Conservation (phyloP, 2,329 filamentous ascomycete genomes). For the Alternaria triticimaculans region DNA sequence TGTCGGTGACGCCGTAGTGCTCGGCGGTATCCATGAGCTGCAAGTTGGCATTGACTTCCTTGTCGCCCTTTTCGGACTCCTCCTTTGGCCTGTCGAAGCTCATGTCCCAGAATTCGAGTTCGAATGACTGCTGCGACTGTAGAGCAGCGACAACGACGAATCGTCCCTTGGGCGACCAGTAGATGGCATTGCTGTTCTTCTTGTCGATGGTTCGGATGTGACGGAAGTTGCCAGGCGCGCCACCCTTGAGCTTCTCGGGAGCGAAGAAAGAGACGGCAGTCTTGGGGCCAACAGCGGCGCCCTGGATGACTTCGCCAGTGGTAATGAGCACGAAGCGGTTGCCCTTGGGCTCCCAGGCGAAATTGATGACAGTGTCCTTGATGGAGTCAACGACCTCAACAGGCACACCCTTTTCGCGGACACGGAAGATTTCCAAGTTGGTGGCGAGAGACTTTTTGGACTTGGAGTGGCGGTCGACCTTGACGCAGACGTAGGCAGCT, state of each 20-base stretch:
- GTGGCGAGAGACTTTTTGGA: constrained; percentile 98
- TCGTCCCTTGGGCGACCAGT: constrained; percentile 95
- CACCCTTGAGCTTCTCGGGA: constrained; percentile 89
- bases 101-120: constrained; percentile 96
- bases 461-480: constrained; percentile 98
- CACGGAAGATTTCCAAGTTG: constrained; percentile 96
- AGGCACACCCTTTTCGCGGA: constrained; percentile 96
- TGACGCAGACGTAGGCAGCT: constrained; percentile 91
- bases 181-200: constrained; percentile 99
- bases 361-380: constrained; percentile 99
- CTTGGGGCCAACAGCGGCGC: constrained; percentile 86
- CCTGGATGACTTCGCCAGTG: constrained; percentile 79
- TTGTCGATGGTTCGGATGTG: constrained; percentile 94
- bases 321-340: constrained; percentile 98
- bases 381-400: constrained; percentile 97
- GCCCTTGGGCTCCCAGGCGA: constrained; percentile 98
- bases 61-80: constrained; percentile 90
- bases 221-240: constrained; percentile 89
- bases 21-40: constrained; percentile 93
- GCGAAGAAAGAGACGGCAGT: constrained; percentile 96
- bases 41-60: constrained; percentile 92
- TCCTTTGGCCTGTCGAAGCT: constrained; percentile 81
- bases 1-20: constrained; percentile 96
- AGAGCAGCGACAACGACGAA: constrained; percentile 96
- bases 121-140: constrained; percentile 88